A percentile compares a stretch with the other conserved stretches of the same genome.
phyloP scores from a whole-genome alignment of 345 rosid species.

The Ceriops tagal region DNA sequence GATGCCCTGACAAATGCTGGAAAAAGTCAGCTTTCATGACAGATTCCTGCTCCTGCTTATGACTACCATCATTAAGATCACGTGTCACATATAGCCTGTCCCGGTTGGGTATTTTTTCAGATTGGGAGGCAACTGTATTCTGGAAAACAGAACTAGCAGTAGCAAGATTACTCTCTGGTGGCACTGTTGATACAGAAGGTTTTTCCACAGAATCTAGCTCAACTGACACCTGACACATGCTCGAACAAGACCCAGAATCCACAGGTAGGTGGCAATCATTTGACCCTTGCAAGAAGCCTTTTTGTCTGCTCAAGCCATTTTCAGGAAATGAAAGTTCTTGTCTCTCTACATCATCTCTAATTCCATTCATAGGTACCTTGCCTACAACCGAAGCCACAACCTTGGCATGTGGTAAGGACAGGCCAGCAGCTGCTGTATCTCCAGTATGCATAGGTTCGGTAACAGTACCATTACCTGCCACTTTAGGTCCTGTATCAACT shows the following conservation, averaged over 20 bases:
- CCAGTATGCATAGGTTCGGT: slow-evolving; percentile 22
- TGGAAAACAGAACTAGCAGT: slow-evolving; percentile 21
- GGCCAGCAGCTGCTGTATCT: slow-evolving; percentile 25
- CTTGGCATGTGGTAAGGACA: slow-evolving; percentile 23
- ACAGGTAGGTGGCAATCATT: slow-evolving; percentile 29
- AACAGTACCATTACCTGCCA: slow-evolving; percentile 19
- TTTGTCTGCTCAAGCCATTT: slow-evolving; percentile 20
- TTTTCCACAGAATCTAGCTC: slow-evolving; percentile 30
- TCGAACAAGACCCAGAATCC: slow-evolving; percentile 33
- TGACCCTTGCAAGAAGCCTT: slow-evolving; percentile 33
- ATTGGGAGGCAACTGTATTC: slow-evolving; percentile 31
- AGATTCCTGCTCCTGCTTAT: slow-evolving; percentile 18
- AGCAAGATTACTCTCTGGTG: slow-evolving; percentile 25
- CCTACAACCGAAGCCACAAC: slow-evolving; percentile 27
- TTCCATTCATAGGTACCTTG: slow-evolving; percentile 28
- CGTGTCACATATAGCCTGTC: slow-evolving; percentile 35
- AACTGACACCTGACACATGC: slow-evolving; percentile 33
- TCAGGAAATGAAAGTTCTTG: slow-evolving; percentile 24
- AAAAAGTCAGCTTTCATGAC: slow-evolving; percentile 29
- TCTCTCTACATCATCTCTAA: slow-evolving; percentile 21
- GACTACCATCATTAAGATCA: slow-evolving; percentile 22
- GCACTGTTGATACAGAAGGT: slow-evolving; percentile 21
- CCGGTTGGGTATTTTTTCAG: slow-evolving; percentile 25
- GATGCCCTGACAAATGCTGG: slow-evolving; percentile 27
- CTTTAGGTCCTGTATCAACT: slow-evolving; percentile 24